A percentile compares a stretch with the other conserved stretches of the same genome.
Evolutionary conservation across 2,329 filamentous ascomycete species (phyloP).

Genomic region (Colletotrichum lini): DNA sequence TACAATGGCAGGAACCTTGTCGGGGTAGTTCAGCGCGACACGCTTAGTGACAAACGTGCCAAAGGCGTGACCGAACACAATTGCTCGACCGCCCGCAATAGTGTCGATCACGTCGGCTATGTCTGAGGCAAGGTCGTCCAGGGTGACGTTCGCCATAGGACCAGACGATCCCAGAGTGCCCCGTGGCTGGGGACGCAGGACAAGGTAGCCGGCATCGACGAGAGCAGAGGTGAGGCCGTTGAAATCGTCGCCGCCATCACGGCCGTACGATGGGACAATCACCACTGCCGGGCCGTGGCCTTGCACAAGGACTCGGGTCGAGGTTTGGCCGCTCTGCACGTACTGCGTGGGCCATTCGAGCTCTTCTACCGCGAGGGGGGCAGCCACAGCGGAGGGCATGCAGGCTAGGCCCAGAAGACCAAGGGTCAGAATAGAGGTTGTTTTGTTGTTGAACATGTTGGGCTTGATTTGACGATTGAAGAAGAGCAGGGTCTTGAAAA

Average conservation of each 20-base stretch:
- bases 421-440: not conserved
- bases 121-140: not conserved
- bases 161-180: slow-evolving; percentile 1
- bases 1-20: slow-evolving; percentile 6
- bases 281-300: slow-evolving; percentile 6
- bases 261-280: not conserved
- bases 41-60: not conserved
- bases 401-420: not conserved
- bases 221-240: not conserved
- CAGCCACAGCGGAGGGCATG: not conserved
- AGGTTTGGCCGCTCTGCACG: not conserved
- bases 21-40: not conserved
- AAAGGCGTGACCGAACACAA: not conserved
- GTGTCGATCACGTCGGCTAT: slow-evolving; percentile 1
- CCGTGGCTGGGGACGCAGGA: slow-evolving; percentile 9
- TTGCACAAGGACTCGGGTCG: slow-evolving; percentile 4
- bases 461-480: not conserved
- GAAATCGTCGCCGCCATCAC: slow-evolving; percentile 1
- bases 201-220: not conserved
- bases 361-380: not conserved
- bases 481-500: not conserved
- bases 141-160: not conserved
- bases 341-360: not conserved
- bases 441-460: not conserved
- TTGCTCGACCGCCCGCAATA: not conserved